A percentile compares a stretch with the other conserved stretches of the same genome.
phyloP scores from a whole-genome alignment of 139 green algal genomes.

The Coccomyxa sp. region DNA sequence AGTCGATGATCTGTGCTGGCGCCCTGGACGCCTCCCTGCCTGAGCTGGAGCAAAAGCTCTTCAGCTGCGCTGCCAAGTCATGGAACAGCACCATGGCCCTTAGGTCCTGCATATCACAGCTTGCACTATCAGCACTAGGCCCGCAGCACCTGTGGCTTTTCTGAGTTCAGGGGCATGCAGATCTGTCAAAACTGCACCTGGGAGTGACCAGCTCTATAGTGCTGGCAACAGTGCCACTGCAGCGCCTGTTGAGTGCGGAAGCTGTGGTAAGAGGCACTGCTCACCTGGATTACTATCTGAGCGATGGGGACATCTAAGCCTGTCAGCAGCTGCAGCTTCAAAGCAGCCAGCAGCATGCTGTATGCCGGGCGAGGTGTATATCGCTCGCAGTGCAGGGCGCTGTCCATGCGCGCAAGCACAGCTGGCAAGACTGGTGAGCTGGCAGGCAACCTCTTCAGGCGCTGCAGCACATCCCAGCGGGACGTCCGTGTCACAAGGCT shows the following conservation, averaged over 20 bases:
- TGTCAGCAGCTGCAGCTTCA: constrained; percentile 7
- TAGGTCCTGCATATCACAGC: too few species aligned
- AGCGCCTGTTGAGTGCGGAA: neutral
- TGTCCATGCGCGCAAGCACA: constrained; percentile 7
- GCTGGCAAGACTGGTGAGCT: neutral
- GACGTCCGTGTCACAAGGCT: constrained; percentile 3
- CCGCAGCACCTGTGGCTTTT: neutral
- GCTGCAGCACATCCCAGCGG: constrained; percentile 4
- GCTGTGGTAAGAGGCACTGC: neutral
- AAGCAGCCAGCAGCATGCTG: neutral
- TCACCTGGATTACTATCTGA: neutral
- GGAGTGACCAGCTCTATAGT: too few species aligned
- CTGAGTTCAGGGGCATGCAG: too few species aligned
- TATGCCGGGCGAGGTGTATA: constrained; percentile 1
- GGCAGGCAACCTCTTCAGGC: neutral
- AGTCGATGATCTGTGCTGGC: too few species aligned
- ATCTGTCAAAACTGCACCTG: too few species aligned
- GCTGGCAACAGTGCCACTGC: neutral
- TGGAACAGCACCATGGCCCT: too few species aligned
- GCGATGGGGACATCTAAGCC: neutral
- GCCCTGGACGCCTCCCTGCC: too few species aligned
- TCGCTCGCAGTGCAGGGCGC: constrained; percentile 6
- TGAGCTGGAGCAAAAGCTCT: too few species aligned
- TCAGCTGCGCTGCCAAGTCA: too few species aligned
- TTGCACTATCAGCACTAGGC: neutral